Evolutionary conservation across 495 filamentous ascomycete genomes (phyloP).

Genomic region (Lasiosphaeriaceae sp.): DNA sequence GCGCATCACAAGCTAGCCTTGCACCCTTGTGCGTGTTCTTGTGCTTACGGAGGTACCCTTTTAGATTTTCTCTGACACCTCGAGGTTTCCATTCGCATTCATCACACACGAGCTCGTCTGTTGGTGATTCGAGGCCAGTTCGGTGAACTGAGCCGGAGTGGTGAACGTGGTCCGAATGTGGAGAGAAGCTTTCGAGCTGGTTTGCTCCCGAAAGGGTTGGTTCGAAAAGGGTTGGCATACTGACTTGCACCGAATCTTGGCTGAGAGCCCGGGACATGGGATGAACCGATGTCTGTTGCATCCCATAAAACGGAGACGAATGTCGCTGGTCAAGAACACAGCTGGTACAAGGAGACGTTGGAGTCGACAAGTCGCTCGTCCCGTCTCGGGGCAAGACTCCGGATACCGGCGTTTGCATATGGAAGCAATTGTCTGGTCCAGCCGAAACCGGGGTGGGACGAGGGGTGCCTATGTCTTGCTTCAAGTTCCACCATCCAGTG

Average conservation of each 20-base stretch:
- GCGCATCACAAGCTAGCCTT: constrained; percentile 28
- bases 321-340: constrained; percentile 1
- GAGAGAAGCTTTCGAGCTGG: constrained; percentile 11
- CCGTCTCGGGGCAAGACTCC: background rate
- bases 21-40: constrained; percentile 37
- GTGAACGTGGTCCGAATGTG: constrained; percentile 10
- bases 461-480: constrained; percentile 11
- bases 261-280: constrained; percentile 22
- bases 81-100: constrained; percentile 37
- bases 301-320: constrained; percentile 11
- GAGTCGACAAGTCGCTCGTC: constrained; percentile 8
- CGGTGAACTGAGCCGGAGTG: background rate
- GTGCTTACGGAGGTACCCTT: constrained; percentile 36
- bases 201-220: constrained; percentile 9
- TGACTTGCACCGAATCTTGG: constrained; percentile 21
- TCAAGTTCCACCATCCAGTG: constrained; percentile 22
- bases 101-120: constrained; percentile 32
- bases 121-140: constrained; percentile 3
- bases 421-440: constrained; percentile 2
- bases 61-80: constrained; percentile 33
- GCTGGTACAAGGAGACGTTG: constrained; percentile 12
- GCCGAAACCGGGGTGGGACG: constrained; percentile 13
- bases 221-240: constrained; percentile 12
- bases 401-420: constrained; percentile 7
- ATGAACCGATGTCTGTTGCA: constrained; percentile 2